Base-by-base conservation (phyloP, 371 early-diverging fungal genomes). In the Mucor mucedo region DNA sequence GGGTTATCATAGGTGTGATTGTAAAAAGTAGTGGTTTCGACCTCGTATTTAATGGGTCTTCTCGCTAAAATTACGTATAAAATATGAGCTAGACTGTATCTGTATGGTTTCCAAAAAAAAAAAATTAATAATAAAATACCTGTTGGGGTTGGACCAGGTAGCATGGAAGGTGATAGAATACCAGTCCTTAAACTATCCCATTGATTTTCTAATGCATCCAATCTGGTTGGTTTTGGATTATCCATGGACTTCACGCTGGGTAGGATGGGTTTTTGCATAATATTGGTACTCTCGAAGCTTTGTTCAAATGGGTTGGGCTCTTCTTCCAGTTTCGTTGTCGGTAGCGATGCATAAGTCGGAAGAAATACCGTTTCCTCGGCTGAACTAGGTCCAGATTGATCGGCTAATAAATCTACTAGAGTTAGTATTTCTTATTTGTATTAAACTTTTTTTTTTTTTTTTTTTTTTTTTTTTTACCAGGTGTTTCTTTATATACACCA, bases 271-370 rank as follows among this genome's bases (percentile, higher is more conserved):
- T 44, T 11, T 11, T 28, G 27, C 10, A 21, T 54, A 4, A 14
- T 54, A 5, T 28, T 60, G 3, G 55, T 49, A 9, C n/a, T 40
- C 53, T 60, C 62, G 38, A 71, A 71, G 11, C 71, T 71, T 27
- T 67, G 64, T 42, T 71, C 71, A 50, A 71, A 71, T 32, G 71
- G 71, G 53, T 71, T 71, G 4, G 62, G 67, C 48, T 71, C 71
- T 60, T 71, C 64, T 32, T 66, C 71, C 5, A 71, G 54, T 48
- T 71, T 66, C 5, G 71, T 62, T 14, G 63, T 60, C 39, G 66
- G 60, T 7, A 69, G 44, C 9, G 32, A 13, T 53, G 69, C 40
- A 65, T 56, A 61, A 33, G 57, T 64, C 57, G 69, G 64, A 41
- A 57, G 64, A 52, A 64, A 47, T 21, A 8, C 56, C 50, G 55